Evolutionary conservation across 2,329 filamentous ascomycete genomes (phyloP).

Genomic region (Thyridium curvatum): DNA sequence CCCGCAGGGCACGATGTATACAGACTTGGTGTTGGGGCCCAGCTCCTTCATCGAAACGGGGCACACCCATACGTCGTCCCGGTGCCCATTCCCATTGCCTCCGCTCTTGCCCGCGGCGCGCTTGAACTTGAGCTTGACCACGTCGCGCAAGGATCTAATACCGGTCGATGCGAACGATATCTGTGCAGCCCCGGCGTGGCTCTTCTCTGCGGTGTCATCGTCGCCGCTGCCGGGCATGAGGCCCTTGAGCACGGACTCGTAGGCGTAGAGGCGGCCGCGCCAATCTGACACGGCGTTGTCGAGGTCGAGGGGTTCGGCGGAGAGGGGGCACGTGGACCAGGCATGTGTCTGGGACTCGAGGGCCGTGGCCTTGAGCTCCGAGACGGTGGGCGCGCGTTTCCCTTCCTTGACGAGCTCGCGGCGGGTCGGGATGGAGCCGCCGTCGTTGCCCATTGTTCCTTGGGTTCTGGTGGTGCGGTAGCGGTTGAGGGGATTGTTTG

Average conservation of each 20-base stretch:
- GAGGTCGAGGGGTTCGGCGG: constrained; percentile 62
- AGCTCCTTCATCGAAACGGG: constrained; percentile 83
- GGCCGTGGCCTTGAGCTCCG: constrained; percentile 82
- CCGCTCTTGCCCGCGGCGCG: constrained; percentile 30
- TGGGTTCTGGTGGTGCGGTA: too few species aligned
- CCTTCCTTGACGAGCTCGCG: constrained; percentile 95
- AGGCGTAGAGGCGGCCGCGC: constrained; percentile 84
- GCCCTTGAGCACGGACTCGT: constrained; percentile 73
- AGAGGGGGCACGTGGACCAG: constrained; percentile 87
- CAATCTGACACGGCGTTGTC: constrained; percentile 78
- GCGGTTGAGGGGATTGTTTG: neutral
- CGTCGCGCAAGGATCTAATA: constrained; percentile 79
- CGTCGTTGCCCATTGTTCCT: constrained; percentile 87
- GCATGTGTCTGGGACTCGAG: constrained; percentile 79
- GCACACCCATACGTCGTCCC: constrained; percentile 63
- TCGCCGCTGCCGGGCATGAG: constrained; percentile 56
- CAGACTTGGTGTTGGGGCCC: constrained; percentile 70
- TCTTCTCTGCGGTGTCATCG: constrained; percentile 37
- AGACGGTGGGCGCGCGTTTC: constrained; percentile 72
- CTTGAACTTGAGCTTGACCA: constrained; percentile 79
- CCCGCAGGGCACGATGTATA: constrained; percentile 90
- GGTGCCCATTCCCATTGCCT: constrained; percentile 11
- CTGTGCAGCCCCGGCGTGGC: constrained; percentile 27
- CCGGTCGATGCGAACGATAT: constrained; percentile 39
- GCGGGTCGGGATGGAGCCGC: constrained; percentile 90